phyloP scores from a whole-genome alignment of 2,329 filamentous ascomycete genomes.

The Nemania abortiva region DNA sequence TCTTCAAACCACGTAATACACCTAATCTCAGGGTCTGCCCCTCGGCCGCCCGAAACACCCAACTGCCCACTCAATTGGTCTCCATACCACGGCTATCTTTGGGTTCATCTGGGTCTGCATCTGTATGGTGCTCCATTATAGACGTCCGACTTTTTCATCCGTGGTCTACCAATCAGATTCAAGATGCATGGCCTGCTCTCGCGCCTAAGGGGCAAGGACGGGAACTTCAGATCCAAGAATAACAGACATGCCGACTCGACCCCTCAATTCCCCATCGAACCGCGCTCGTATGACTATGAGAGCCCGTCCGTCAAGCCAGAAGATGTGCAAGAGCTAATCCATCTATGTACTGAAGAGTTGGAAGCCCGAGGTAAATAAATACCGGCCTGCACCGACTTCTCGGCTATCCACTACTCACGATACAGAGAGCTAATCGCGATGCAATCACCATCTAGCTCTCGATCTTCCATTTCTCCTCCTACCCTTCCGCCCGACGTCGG shows the following conservation, averaged over 20 bases:
- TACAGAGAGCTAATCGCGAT: conserved; percentile 33
- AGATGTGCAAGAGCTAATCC: conserved; percentile 89
- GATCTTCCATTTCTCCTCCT: conserved; percentile 93
- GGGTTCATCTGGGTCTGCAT: conserved; percentile 15
- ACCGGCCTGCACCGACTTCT: background rate
- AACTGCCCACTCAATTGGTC: conserved; percentile 25
- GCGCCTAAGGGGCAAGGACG: conserved; percentile 81
- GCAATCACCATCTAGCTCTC: conserved; percentile 69
- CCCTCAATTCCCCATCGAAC: conserved; percentile 72
- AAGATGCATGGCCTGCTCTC: conserved; percentile 71
- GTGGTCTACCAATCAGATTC: conserved; percentile 39
- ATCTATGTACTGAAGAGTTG: conserved; percentile 88
- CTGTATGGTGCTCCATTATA: conserved; percentile 32
- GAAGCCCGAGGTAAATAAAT: conserved; percentile 83
- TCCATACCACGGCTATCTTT: conserved; percentile 32
- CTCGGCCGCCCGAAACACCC: conserved; percentile 17
- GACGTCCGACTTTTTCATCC: conserved; percentile 29
- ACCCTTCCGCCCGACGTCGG: conserved; percentile 92
- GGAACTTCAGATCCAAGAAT: conserved; percentile 73
- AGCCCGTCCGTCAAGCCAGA: conserved; percentile 86
- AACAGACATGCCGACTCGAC: conserved; percentile 64
- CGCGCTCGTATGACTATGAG: conserved; percentile 88
- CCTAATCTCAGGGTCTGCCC: conserved; percentile 19
- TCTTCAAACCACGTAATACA: conserved; percentile 42
- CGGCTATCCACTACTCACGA: background rate